phyloP scores from a whole-genome alignment of 2,329 filamentous ascomycete genomes.

The Raffaelea arxii region DNA sequence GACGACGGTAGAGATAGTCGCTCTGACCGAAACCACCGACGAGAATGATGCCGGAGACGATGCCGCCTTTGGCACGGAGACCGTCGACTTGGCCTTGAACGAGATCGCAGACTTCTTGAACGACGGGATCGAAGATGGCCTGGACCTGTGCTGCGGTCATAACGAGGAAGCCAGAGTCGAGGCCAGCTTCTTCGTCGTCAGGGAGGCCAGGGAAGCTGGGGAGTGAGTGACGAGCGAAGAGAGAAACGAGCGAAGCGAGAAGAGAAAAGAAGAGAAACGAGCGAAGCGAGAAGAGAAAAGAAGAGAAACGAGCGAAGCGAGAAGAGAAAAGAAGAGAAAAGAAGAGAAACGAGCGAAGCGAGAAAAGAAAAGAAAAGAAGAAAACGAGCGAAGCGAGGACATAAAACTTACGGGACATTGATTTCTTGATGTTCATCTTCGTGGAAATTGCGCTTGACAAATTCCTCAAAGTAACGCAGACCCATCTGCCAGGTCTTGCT shows the following conservation, averaged over 20 bases:
- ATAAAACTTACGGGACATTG: conserved; percentile 55
- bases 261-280: too few relatives aligned
- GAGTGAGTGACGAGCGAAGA: too few relatives aligned
- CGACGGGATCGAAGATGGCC: conserved; percentile 65
- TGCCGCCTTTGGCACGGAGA: conserved; percentile 50
- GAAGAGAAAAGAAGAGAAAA: too few relatives aligned
- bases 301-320: too few relatives aligned
- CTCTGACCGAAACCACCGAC: conserved; percentile 77
- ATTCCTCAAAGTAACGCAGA: conserved; percentile 72
- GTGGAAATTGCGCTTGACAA: conserved; percentile 76
- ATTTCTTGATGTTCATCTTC: conserved; percentile 69
- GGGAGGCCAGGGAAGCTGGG: conserved; percentile 60
- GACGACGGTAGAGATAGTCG: conserved; percentile 61
- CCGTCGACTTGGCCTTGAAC: conserved; percentile 58
- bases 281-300: too few relatives aligned
- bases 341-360: not conserved
- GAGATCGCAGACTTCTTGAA: conserved; percentile 59
- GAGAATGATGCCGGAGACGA: conserved; percentile 66
- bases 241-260: too few relatives aligned
- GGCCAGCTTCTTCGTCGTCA: conserved; percentile 63
- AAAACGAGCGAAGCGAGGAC: too few relatives aligned
- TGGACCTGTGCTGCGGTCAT: conserved; percentile 62
- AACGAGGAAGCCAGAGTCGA: conserved; percentile 68
- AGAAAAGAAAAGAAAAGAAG: too few relatives aligned
- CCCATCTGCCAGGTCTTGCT: conserved; percentile 74